A percentile compares a stretch with the other conserved stretches of the same genome.
These are phyloP conservation scores for Yamadazyma nakazawae DNA, from an alignment of 805 yeast species.

Conservation along the genomic window DNA sequence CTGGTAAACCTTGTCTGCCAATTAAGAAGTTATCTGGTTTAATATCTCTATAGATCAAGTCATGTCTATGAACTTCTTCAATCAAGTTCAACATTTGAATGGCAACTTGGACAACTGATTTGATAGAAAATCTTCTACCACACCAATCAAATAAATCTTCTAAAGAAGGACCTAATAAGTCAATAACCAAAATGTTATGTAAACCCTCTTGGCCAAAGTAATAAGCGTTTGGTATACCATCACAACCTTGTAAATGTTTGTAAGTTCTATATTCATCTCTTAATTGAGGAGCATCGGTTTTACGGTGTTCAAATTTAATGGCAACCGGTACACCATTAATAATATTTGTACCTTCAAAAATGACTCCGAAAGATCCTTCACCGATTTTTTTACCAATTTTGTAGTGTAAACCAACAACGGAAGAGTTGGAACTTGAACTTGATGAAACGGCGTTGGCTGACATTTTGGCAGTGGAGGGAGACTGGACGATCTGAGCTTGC, in stretches of 20 bases:
- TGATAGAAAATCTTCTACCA: slow-evolving; percentile 80
- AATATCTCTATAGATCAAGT: slow-evolving; percentile 91
- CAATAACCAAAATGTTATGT: slow-evolving; percentile 92
- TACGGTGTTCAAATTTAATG: slow-evolving; percentile 84
- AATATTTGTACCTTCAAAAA: slow-evolving; percentile 92
- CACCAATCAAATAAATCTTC: slow-evolving; percentile 99
- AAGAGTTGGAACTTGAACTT: slow-evolving; percentile 23
- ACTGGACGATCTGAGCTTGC: slow-evolving; percentile 6
- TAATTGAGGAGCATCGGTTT: background rate
- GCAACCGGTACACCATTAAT: slow-evolving; percentile 93
- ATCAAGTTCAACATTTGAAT: slow-evolving; percentile 90
- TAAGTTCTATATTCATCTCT: slow-evolving; percentile 81
- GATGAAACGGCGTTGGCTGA: slow-evolving; percentile 2
- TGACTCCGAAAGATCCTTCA: slow-evolving; percentile 97
- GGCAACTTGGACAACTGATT: slow-evolving; percentile 91
- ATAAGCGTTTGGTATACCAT: slow-evolving; percentile 94
- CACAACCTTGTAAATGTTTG: slow-evolving; percentile 74
- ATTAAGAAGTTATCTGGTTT: slow-evolving; percentile 96
- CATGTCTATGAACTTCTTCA: slow-evolving; percentile 83
- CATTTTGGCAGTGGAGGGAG: slow-evolving; percentile 6
- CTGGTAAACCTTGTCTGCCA: slow-evolving; percentile 81
- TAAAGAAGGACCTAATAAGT: slow-evolving; percentile 89
- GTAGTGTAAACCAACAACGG: slow-evolving; percentile 89
- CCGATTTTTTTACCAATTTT: slow-evolving; percentile 97
- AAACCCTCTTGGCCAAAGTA: slow-evolving; percentile 98